Evolutionary conservation across 208 protist species (phyloP), one percentile per base, ranked within the genome.

Genomic region (Leishmania mexicana): DNA sequence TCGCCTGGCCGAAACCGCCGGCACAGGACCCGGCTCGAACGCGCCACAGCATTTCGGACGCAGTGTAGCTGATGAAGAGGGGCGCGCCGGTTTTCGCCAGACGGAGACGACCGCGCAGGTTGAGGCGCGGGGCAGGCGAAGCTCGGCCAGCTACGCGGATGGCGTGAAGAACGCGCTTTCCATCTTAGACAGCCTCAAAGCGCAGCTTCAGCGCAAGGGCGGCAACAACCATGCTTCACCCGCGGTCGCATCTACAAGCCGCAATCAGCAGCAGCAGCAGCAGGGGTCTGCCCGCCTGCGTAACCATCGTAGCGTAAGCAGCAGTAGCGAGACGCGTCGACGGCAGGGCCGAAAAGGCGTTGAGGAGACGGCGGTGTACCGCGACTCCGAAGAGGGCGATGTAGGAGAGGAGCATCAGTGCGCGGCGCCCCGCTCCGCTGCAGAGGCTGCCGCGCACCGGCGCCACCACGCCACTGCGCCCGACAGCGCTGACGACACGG

Each of bases 121-220:
- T 53, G 79, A 82, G 28, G 74, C 75, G 38, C 79, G 82, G 8
- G 76, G 60, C 47, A 65, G 65, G 72, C 81, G 68, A 78, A 81
- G 78, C 74, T 83, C 83, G 31, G 57, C 76, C 17, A 85, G 67
- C 70, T 90, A 92, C 60, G 83, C 90, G 3, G 88, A 92, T 38
- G 89, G 89, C 19, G 91, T 96, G 11, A 88, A 79, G n/a, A 92
- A 90, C 40, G 93, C 91, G n/a, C 83, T 96, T 58, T 93, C 88
- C 28, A 91, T 96, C 49, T 70, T 96, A 10, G 87, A 93, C 38
- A 82, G 88, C 42, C 83, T 95, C 7, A 87, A 88, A 38, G 86
- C 80, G 60, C 88, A 89, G 80, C 81, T 95, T 35, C 81, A 85
- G 71, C 80, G 75, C 58, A 70, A 73, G 60, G 51, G 51, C 40